Conservation (phyloP, 2,329 filamentous ascomycete species). For the Clonostachys chloroleuca region DNA sequence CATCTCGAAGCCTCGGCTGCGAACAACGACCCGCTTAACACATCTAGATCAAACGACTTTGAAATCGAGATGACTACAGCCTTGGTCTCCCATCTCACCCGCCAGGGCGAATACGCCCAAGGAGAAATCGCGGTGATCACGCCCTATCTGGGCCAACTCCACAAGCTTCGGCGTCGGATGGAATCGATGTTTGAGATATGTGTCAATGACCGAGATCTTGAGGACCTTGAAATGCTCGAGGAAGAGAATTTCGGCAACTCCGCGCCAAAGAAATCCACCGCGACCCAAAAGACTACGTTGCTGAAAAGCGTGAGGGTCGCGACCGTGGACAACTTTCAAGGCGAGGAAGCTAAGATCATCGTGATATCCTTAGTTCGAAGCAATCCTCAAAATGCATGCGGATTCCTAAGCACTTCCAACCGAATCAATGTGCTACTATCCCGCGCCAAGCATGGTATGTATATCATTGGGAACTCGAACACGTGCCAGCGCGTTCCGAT, state of each 20-base stretch:
- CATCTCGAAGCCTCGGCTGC: slow-evolving; percentile 31
- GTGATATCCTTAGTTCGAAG: slow-evolving; percentile 68
- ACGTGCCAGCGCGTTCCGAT: slow-evolving; percentile 55
- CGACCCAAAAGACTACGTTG: slow-evolving; percentile 25
- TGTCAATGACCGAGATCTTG: slow-evolving; percentile 57
- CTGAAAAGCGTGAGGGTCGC: slow-evolving; percentile 48
- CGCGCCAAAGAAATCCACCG: background rate
- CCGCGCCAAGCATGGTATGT: slow-evolving; percentile 66
- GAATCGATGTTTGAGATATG: slow-evolving; percentile 51
- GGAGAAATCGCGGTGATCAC: slow-evolving; percentile 69
- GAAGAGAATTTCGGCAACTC: slow-evolving; percentile 8
- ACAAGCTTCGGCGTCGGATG: slow-evolving; percentile 42
- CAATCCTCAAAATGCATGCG: slow-evolving; percentile 52
- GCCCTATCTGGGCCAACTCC: slow-evolving; percentile 55
- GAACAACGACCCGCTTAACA: slow-evolving; percentile 24
- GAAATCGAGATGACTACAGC: slow-evolving; percentile 37
- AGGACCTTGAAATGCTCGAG: slow-evolving; percentile 40
- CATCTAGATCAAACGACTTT: slow-evolving; percentile 48
- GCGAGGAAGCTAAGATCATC: slow-evolving; percentile 69
- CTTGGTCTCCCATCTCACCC: slow-evolving; percentile 60
- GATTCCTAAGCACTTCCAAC: slow-evolving; percentile 63
- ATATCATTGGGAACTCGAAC: slow-evolving; percentile 61
- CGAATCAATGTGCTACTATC: slow-evolving; percentile 66
- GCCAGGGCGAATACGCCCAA: slow-evolving; percentile 55
- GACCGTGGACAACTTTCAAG: slow-evolving; percentile 74